Conservation (phyloP, 352 stramenopile genomes). For the Plasmopara halstedii region DNA sequence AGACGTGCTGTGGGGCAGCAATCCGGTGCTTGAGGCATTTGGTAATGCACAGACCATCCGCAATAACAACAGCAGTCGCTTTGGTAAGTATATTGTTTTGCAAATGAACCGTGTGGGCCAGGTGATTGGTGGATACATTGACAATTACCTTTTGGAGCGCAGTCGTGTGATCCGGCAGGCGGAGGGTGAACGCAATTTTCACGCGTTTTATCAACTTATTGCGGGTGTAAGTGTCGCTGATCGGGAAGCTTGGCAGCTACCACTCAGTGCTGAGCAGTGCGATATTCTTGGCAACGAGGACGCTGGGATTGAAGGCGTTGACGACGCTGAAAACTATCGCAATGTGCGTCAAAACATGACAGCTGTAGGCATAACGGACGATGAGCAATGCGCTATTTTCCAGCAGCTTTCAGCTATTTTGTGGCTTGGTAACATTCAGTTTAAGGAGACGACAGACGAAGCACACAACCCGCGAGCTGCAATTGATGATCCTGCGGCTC, state of each 20-base stretch:
- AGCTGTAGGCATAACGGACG: constrained; percentile 58
- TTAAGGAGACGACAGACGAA: constrained; percentile 65
- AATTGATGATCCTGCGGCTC: constrained; percentile 49
- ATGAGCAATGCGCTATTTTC: constrained; percentile 70
- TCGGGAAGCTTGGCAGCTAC: constrained; percentile 47
- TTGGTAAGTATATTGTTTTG: constrained; percentile 85
- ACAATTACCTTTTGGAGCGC: constrained; percentile 91
- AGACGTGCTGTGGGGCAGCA: constrained; percentile 70
- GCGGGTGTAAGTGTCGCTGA: constrained; percentile 50
- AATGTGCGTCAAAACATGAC: constrained; percentile 58
- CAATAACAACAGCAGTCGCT: constrained; percentile 84
- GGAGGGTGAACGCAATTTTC: constrained; percentile 89
- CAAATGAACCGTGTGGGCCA: constrained; percentile 78
- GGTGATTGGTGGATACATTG: constrained; percentile 75
- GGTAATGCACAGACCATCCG: constrained; percentile 83
- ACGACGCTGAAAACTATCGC: constrained; percentile 62
- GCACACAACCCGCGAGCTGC: constrained; percentile 61
- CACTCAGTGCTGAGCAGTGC: constrained; percentile 40
- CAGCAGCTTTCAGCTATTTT: constrained; percentile 74
- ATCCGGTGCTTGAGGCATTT: constrained; percentile 80
- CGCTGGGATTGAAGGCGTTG: constrained; percentile 62
- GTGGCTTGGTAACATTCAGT: constrained; percentile 80
- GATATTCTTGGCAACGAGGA: constrained; percentile 62
- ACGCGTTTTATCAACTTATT: constrained; percentile 91
- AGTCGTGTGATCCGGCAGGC: constrained; percentile 83